These are phyloP conservation scores for Coix lacrymajobi DNA, from an alignment of 176 grass and related monocot genomes.

Conservation along the genomic window DNA sequence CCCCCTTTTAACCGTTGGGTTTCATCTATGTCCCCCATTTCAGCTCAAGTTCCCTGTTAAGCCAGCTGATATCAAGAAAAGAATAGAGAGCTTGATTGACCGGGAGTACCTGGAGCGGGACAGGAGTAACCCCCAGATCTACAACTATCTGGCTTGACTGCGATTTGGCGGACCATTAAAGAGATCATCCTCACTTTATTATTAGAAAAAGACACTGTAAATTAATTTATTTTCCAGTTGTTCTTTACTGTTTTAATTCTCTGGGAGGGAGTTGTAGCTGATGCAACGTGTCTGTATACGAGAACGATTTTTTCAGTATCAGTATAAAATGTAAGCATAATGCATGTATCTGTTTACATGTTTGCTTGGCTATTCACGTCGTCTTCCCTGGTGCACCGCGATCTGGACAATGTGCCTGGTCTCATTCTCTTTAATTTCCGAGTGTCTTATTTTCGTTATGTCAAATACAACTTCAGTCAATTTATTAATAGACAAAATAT, in stretches of 20 bases:
- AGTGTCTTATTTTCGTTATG: not conserved
- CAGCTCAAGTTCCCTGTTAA: conserved; percentile 99
- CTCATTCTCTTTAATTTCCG: not conserved
- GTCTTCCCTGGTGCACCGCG: too few species aligned
- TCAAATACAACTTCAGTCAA: not conserved
- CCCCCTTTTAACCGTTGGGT: not conserved
- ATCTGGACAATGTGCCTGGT: not conserved
- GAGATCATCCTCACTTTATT: conserved; percentile 14
- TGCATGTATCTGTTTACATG: not conserved
- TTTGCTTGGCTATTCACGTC: not conserved
- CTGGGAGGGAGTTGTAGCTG: conserved; percentile 12
- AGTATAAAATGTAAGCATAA: conserved; percentile 20
- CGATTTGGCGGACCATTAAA: conserved; percentile 1
- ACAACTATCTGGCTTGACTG: conserved; percentile 94
- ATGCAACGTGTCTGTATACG: conserved; percentile 34
- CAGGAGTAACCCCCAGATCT: conserved; percentile 96
- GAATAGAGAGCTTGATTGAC: conserved; percentile 97
- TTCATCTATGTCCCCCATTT: conserved; percentile 17
- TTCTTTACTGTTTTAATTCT: conserved; percentile 29
- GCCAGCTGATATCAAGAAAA: conserved; percentile 96
- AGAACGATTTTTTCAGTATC: conserved; percentile 12
- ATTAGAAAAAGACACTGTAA: conserved; percentile 33
- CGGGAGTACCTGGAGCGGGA: conserved; percentile 95
- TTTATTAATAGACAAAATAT: not conserved
- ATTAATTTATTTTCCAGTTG: conserved; percentile 31